These are phyloP conservation scores for Scalesia atractyloides DNA, from an alignment of 129 eudicot species.

Conservation along the genomic window DNA sequence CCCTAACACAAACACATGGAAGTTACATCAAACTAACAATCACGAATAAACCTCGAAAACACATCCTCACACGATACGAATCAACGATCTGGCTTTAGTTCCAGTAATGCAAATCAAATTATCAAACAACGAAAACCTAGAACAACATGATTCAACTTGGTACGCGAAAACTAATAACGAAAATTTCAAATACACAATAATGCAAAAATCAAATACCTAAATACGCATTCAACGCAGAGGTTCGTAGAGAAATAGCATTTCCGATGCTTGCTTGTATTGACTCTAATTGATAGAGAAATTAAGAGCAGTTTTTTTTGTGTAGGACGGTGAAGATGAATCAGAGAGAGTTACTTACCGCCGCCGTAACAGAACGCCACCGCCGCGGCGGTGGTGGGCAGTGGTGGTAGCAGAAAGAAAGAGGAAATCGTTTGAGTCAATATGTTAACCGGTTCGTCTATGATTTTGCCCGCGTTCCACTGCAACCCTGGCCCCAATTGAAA, in stretches of 20 bases:
- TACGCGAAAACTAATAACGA: constrained; percentile 11
- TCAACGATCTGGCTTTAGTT: neutral
- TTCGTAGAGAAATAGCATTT: neutral
- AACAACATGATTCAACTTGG: neutral
- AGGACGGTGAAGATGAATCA: neutral
- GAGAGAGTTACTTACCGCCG: neutral
- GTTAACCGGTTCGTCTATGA: constrained; percentile 34
- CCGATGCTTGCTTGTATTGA: constrained; percentile 18
- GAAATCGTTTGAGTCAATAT: constrained; percentile 28
- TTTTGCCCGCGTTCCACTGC: constrained; percentile 42
- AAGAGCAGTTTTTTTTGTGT: constrained; percentile 13
- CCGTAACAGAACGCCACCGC: constrained; percentile 33
- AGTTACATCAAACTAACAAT: constrained; percentile 16
- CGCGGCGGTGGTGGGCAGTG: constrained; percentile 24
- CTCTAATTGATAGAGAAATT: constrained; percentile 9
- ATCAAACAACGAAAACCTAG: constrained; percentile 19
- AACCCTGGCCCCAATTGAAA: constrained; percentile 30
- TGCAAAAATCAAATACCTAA: constrained; percentile 14
- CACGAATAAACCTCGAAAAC: constrained; percentile 16
- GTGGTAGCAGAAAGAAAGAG: constrained; percentile 12
- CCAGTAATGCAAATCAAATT: constrained; percentile 1
- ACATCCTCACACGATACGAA: neutral
- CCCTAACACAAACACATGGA: constrained; percentile 25
- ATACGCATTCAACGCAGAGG: constrained; percentile 13
- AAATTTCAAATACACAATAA: neutral